Evolutionary conservation across 805 yeast species (phyloP).

Genomic region (Sugiyamaella boreocaroliniensis): DNA sequence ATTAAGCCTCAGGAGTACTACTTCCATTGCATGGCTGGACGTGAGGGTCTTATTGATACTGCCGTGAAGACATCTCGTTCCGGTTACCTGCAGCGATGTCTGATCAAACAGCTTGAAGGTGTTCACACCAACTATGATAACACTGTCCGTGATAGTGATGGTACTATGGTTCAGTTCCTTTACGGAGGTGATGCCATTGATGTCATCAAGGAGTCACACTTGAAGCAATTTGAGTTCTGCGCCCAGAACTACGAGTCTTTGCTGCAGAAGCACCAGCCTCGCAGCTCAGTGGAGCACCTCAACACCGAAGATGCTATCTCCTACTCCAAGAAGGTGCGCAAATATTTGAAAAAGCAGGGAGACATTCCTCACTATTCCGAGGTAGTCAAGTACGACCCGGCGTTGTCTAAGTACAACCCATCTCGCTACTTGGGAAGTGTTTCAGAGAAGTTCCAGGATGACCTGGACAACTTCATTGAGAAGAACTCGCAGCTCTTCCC

Average conservation of each 20-base stretch:
- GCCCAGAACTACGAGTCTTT: slow-evolving; percentile 83
- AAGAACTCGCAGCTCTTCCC: slow-evolving; percentile 51
- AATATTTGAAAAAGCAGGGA: slow-evolving; percentile 51
- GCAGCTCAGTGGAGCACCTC: slow-evolving; percentile 54
- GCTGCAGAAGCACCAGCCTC: slow-evolving; percentile 79
- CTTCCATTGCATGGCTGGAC: slow-evolving; percentile 99
- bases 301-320: slow-evolving; percentile 77
- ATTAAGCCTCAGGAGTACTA: slow-evolving; percentile 97
- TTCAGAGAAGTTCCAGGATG: slow-evolving; percentile 78
- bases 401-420: slow-evolving; percentile 77
- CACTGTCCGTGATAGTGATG: slow-evolving; percentile 93
- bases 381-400: slow-evolving; percentile 73
- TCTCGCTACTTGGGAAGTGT: slow-evolving; percentile 88
- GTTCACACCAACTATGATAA: slow-evolving; percentile 91
- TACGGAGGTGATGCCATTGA: slow-evolving; percentile 98
- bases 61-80: slow-evolving; percentile 98
- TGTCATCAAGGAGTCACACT: slow-evolving; percentile 87
- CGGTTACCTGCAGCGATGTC: slow-evolving; percentile 96
- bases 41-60: slow-evolving; percentile 99
- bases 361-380: slow-evolving; percentile 59
- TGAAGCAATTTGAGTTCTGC: slow-evolving; percentile 91
- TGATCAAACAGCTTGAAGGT: slow-evolving; percentile 97
- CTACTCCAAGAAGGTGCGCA: slow-evolving; percentile 76
- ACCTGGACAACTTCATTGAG: slow-evolving; percentile 64
- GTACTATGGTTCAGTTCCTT: slow-evolving; percentile 85